A percentile compares a stretch with the other conserved stretches of the same genome.
Conservation (phyloP, 371 early-diverging fungal genomes). For the Parasitella parasitica region DNA sequence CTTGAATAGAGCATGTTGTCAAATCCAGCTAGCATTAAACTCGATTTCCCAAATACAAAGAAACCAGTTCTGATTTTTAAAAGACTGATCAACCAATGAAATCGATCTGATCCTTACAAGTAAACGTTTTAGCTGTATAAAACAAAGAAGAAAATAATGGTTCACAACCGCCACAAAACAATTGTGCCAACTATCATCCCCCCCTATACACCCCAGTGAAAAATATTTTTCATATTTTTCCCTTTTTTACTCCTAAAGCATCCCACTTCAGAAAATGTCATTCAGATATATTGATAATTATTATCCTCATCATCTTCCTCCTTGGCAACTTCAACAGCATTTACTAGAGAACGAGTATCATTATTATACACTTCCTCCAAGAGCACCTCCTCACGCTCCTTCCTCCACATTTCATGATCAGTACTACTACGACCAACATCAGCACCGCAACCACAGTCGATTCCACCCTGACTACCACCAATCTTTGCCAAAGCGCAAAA, state of each 20-base stretch:
- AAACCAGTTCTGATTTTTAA: background rate
- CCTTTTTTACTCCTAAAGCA: background rate
- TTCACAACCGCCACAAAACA: constrained; percentile 1
- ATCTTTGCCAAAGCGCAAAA: background rate
- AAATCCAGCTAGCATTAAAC: background rate
- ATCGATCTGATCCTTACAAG: background rate
- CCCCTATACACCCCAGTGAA: background rate
- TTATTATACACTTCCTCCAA: background rate
- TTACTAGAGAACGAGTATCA: background rate
- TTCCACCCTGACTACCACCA: background rate
- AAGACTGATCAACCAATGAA: background rate
- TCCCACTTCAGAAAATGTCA: too few relatives aligned
- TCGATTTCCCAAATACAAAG: too few relatives aligned
- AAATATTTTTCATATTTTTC: background rate
- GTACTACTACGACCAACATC: background rate
- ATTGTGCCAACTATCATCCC: background rate
- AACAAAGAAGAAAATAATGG: background rate
- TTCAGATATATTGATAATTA: background rate
- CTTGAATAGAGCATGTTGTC: background rate
- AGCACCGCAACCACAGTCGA: background rate
- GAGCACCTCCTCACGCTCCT: background rate
- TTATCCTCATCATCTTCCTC: background rate
- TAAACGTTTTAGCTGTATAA: background rate
- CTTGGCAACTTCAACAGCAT: background rate
- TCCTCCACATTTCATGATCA: background rate